phyloP scores from a whole-genome alignment of 2,329 filamentous ascomycete species.

The Drechmeria coniospora region DNA sequence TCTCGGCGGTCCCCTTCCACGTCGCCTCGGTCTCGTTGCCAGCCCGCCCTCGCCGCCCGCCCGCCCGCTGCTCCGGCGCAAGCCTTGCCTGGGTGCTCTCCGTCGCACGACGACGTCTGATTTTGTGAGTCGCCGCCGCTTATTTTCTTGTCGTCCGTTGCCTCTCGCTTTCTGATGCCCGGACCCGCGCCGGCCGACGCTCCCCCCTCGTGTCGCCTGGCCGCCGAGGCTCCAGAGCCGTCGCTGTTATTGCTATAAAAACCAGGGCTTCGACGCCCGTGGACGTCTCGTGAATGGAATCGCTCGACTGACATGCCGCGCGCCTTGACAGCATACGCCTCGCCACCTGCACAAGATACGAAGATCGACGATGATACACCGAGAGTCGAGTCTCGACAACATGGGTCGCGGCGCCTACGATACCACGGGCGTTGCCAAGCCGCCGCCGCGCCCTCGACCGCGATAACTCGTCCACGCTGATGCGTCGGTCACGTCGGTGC shows the following conservation, averaged over 20 bases:
- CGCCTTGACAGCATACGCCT: slow-evolving; percentile 1
- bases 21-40: slow-evolving; percentile 5
- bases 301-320: slow-evolving; percentile 1
- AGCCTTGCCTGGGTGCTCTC: slow-evolving; percentile 7
- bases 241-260: slow-evolving; percentile 2
- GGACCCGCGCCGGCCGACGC: slow-evolving; percentile 4
- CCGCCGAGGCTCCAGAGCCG: neutral
- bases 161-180: slow-evolving; percentile 5
- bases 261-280: neutral
- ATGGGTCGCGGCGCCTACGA: slow-evolving; percentile 38
- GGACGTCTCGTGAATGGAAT: neutral
- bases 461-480: too few species aligned
- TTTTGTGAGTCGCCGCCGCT: slow-evolving; percentile 20
- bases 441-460: slow-evolving; percentile 25
- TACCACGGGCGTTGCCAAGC: slow-evolving; percentile 33
- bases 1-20: slow-evolving; percentile 8
- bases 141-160: slow-evolving; percentile 5
- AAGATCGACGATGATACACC: slow-evolving; percentile 20
- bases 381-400: slow-evolving; percentile 20
- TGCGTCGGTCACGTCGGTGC: too few species aligned
- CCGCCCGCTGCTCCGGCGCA: slow-evolving; percentile 8
- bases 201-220: neutral
- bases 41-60: slow-evolving; percentile 4
- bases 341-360: slow-evolving; percentile 2
- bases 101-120: slow-evolving; percentile 15